Evolutionary conservation across 2,329 filamentous ascomycete species (phyloP).

Genomic region (Diaporthe amygdali): DNA sequence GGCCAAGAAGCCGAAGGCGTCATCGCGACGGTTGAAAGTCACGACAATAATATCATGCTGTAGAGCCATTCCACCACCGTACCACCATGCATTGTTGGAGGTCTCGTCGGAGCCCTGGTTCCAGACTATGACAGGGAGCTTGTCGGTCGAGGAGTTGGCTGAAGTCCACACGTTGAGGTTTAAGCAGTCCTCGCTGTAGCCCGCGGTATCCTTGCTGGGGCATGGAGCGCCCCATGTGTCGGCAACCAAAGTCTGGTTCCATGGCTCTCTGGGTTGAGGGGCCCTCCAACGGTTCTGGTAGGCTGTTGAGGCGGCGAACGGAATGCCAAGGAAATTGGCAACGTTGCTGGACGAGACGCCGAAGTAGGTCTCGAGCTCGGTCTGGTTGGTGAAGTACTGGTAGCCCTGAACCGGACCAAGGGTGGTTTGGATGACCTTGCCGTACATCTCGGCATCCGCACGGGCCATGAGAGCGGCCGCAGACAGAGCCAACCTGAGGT

Average conservation of each 20-base stretch:
- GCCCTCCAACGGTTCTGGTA: slow-evolving; percentile 22
- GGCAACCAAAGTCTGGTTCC: slow-evolving; percentile 29
- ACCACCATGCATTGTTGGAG: slow-evolving; percentile 12
- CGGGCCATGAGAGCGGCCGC: not conserved
- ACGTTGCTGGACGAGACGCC: slow-evolving; percentile 10
- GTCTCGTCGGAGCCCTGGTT: slow-evolving; percentile 25
- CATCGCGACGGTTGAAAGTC: slow-evolving; percentile 23
- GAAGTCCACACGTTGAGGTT: slow-evolving; percentile 40
- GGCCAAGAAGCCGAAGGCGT: slow-evolving; percentile 23
- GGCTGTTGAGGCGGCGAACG: slow-evolving; percentile 14
- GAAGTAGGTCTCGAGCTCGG: slow-evolving; percentile 14
- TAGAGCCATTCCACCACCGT: slow-evolving; percentile 21
- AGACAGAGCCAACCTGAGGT: not conserved
- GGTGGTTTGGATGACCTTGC: slow-evolving; percentile 17
- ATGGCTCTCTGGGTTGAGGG: slow-evolving; percentile 15
- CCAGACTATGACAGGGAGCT: slow-evolving; percentile 37
- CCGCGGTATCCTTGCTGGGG: not conserved
- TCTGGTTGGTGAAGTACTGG: slow-evolving; percentile 13
- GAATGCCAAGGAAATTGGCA: slow-evolving; percentile 13
- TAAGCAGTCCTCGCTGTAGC: slow-evolving; percentile 37
- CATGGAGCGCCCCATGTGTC: slow-evolving; percentile 25
- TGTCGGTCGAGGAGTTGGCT: slow-evolving; percentile 31
- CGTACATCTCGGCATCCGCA: not conserved
- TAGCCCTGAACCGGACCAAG: slow-evolving; percentile 17
- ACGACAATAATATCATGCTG: slow-evolving; percentile 25